A percentile compares a stretch with the other conserved stretches of the same genome.
phyloP scores from a whole-genome alignment of 192 early-diverging fungal species.

The Thoreauomyces humboldtii region DNA sequence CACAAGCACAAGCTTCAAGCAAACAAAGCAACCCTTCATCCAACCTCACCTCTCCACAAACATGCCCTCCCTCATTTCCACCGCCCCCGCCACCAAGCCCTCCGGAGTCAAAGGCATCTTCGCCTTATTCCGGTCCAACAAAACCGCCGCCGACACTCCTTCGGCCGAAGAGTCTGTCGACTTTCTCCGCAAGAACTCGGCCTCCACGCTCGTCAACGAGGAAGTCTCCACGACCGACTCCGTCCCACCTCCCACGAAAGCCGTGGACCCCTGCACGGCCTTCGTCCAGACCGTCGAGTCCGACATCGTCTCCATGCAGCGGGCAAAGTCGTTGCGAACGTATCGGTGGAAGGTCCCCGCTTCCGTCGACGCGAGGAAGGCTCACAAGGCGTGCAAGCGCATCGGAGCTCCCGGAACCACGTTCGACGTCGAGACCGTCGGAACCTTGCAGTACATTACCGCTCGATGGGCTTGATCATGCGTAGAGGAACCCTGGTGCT shows the following conservation, averaged over 20 bases:
- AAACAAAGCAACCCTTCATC: no score
- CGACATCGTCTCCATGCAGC: slow-evolving; percentile 8
- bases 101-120: slow-evolving; percentile 20
- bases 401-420: not conserved
- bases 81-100: not conserved
- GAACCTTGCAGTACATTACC: slow-evolving; percentile 18
- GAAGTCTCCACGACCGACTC: not conserved
- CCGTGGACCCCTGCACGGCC: slow-evolving; percentile 9
- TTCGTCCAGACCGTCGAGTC: slow-evolving; percentile 6
- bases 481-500: no score
- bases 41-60: no score
- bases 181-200: slow-evolving; percentile 19
- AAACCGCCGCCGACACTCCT: not conserved
- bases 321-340: not conserved
- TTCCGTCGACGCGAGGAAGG: slow-evolving; percentile 5
- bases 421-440: slow-evolving; percentile 17
- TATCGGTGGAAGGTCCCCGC: slow-evolving; percentile 22
- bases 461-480: no score
- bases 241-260: not conserved
- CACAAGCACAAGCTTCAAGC: no score
- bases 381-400: not conserved
- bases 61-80: slow-evolving; percentile 1
- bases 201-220: slow-evolving; percentile 9
- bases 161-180: slow-evolving; percentile 7
- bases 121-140: slow-evolving; percentile 5